Conservation (phyloP, 73 alveolate species). For the Symbiodinium natans region DNA sequence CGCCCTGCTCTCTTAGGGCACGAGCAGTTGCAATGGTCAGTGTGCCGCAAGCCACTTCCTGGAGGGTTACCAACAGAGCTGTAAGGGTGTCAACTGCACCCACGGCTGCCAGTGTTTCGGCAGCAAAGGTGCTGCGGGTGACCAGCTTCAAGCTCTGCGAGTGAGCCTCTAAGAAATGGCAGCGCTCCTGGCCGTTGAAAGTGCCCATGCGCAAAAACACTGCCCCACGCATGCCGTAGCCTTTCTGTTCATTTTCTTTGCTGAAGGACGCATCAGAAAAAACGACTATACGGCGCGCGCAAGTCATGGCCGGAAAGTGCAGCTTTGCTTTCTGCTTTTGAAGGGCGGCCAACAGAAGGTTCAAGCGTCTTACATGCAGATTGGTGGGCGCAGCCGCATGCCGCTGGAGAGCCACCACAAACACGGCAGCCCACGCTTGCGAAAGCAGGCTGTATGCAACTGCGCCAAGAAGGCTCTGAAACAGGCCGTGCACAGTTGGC, state of each 20-base stretch:
- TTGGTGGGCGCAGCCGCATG: neutral
- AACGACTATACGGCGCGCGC: neutral
- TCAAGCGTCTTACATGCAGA: conserved; percentile 1
- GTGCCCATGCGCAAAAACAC: neutral
- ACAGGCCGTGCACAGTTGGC: neutral
- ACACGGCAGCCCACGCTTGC: neutral
- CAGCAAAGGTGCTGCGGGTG: conserved; percentile 17
- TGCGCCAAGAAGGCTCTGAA: neutral
- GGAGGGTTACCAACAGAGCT: neutral
- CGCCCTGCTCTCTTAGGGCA: neutral
- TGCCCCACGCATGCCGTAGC: neutral
- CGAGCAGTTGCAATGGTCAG: neutral
- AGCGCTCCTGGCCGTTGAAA: neutral
- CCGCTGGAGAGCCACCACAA: conserved; percentile 4
- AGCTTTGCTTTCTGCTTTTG: conserved; percentile 5
- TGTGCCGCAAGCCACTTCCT: neutral
- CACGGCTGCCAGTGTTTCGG: conserved; percentile 28
- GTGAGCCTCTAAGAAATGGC: conserved; percentile 6
- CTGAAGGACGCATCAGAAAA: conserved; percentile 37
- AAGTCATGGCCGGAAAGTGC: neutral
- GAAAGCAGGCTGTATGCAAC: conserved; percentile 13
- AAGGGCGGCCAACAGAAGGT: neutral
- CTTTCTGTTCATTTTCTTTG: conserved; percentile 4
- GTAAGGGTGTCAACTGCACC: neutral
- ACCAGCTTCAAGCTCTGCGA: neutral